Base-by-base conservation (phyloP, 169 alveolate genomes). In the Plasmodium knowlesi region DNA sequence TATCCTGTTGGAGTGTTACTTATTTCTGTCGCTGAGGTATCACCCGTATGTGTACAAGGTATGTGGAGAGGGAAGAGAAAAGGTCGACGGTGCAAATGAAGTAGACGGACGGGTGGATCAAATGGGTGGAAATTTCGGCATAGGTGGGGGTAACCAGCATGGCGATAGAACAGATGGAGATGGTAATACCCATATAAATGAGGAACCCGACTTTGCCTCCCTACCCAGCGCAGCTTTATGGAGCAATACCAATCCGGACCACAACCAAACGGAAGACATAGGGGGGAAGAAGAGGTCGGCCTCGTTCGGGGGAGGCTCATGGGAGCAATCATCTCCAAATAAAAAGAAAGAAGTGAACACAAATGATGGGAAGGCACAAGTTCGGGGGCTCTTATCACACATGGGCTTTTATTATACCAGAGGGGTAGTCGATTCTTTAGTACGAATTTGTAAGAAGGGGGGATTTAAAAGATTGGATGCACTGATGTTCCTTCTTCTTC, bases 41-140 rank as follows among this genome's bases (percentile, higher is more conserved):
- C 94, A 89, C 71, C 94, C 94, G 12, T 89, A 89, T 79, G 82
- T 89, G 10, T 89, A 89, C 34, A 37, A 34, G 10, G 82, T 12
- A 22, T 16, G 39, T 32, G 70, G 4, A 3, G 78, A 10, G 22
- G 84, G 3, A 76, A 43, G 41, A 25, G 32, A 80, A 5, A 10
- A 19, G 12, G n/a, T 50, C 0, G 3, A 6, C 0, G 78, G 19
- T 0, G 1, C 3, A 0, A 9, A 1, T 5, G 53, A 6, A 34
- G 12, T 22, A n/a, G 53, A 76, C 4, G 70, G 1, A 6, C 61
- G 5, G 22, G 84, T n/a, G n/a, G n/a, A n/a, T n/a, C n/a, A n/a
- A 41, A 41, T 41, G 9, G 50, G 5, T 6, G 50, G 12, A 41
- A 41, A 41, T 12, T 3, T 0, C 57, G 57, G 57, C 16, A 43